Conservation (phyloP, 1,284 basidiomycete genomes). For the Tylopilus sp. region DNA sequence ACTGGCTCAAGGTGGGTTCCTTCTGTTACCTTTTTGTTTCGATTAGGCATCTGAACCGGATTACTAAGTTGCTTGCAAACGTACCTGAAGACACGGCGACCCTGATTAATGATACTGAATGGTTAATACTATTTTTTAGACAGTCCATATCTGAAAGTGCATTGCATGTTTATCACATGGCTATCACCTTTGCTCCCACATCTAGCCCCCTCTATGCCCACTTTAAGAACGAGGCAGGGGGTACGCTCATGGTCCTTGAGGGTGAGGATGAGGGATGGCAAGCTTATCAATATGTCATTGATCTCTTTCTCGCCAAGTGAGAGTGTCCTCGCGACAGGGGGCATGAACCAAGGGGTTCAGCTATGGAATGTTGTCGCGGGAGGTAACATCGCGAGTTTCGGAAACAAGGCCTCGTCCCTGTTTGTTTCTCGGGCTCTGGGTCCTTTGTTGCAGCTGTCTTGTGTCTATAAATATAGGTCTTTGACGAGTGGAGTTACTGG, state of each 20-base stretch:
- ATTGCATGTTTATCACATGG: conserved; percentile 24
- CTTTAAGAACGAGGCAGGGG: conserved; percentile 18
- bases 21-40: background rate
- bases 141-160: conserved; percentile 25
- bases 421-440: conserved; percentile 25
- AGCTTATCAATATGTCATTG: conserved; percentile 16
- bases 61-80: background rate
- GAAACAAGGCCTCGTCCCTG: conserved; percentile 14
- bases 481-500: too few species aligned
- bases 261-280: conserved; percentile 18
- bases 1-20: conserved; percentile 25
- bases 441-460: conserved; percentile 22
- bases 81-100: conserved; percentile 7
- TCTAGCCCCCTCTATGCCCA: conserved; percentile 15
- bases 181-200: conserved; percentile 21
- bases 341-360: conserved; percentile 23
- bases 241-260: conserved; percentile 6
- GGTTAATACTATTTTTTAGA: conserved; percentile 19
- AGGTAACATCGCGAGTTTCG: conserved; percentile 27
- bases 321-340: conserved; percentile 17
- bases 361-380: conserved; percentile 27
- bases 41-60: background rate
- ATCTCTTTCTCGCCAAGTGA: conserved; percentile 24
- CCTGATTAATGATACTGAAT: conserved; percentile 23
- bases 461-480: too few species aligned